Evolutionary conservation across 179 eudicot species (phyloP).

Genomic region (Silene vulgaris): DNA sequence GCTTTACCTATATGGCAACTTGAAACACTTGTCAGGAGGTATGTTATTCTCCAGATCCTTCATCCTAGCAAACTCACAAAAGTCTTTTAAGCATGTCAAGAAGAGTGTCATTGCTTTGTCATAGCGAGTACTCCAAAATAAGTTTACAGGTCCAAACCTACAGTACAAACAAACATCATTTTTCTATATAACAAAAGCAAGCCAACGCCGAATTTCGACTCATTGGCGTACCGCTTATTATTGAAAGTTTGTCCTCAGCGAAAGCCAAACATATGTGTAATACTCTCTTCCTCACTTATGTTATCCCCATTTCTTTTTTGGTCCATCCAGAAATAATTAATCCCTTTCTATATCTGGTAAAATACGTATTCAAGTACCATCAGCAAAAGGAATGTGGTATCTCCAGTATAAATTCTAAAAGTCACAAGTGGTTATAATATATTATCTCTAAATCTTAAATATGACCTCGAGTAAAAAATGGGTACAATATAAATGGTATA

Average conservation of each 20-base stretch:
- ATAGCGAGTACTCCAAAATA: slow-evolving; percentile 98
- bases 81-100: slow-evolving; percentile 93
- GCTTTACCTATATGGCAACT: slow-evolving; percentile 81
- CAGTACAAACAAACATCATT: slow-evolving; percentile 5
- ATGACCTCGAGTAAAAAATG: too few relatives aligned
- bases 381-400: too few relatives aligned
- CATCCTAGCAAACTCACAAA: slow-evolving; percentile 78
- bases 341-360: too few relatives aligned
- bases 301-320: too few relatives aligned
- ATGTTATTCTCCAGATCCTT: slow-evolving; percentile 82
- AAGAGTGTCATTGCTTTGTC: slow-evolving; percentile 94
- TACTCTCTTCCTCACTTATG: neutral
- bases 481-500: too few relatives aligned
- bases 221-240: neutral
- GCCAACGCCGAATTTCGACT: neutral
- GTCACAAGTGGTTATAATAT: too few relatives aligned
- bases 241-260: slow-evolving; percentile 9
- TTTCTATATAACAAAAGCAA: neutral
- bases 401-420: too few relatives aligned
- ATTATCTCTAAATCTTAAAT: too few relatives aligned
- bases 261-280: neutral
- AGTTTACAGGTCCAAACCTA: slow-evolving; percentile 95
- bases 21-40: slow-evolving; percentile 78
- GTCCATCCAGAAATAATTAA: too few relatives aligned
- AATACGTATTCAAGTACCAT: too few relatives aligned